phyloP scores from a whole-genome alignment of 2,329 filamentous ascomycete species.

The Anthostomella pinea region DNA sequence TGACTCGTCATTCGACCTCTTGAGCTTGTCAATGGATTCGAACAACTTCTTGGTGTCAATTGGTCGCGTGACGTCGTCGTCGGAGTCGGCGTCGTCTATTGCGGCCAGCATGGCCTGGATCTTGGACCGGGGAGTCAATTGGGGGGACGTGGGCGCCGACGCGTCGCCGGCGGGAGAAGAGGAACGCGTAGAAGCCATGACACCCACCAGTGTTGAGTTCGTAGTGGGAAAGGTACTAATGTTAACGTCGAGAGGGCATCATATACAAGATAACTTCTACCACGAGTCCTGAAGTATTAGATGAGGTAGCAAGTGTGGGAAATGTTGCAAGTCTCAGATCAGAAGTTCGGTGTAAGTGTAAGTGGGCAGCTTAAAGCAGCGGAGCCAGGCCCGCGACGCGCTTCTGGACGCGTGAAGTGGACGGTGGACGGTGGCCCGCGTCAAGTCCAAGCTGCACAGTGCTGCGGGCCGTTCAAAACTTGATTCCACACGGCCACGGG shows the following conservation, averaged over 20 bases:
- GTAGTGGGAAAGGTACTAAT: constrained; percentile 10
- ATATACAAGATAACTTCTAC: constrained; percentile 10
- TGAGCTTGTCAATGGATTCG: constrained; percentile 20
- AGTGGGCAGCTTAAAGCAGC: no score
- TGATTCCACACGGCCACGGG: no score
- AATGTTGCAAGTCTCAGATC: no score
- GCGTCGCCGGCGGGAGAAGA: constrained; percentile 43
- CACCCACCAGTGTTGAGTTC: constrained; percentile 12
- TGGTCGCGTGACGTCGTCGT: constrained; percentile 35
- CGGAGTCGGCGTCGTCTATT: constrained; percentile 47
- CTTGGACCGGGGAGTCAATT: constrained; percentile 52
- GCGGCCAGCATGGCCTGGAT: constrained; percentile 51
- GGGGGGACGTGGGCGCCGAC: constrained; percentile 42
- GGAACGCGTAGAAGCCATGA: constrained; percentile 49
- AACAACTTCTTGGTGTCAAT: constrained; percentile 26
- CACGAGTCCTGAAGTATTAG: no score
- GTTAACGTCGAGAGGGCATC: constrained; percentile 18
- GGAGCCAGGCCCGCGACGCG: no score
- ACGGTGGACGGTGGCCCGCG: no score
- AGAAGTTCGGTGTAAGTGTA: no score
- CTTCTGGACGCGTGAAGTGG: no score
- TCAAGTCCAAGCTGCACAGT: no score
- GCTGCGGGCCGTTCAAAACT: no score
- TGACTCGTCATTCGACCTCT: constrained; percentile 9
- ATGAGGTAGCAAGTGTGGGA: no score